Base-by-base conservation (phyloP, 2,329 filamentous ascomycete genomes). In the Colletotrichum liaoningense region DNA sequence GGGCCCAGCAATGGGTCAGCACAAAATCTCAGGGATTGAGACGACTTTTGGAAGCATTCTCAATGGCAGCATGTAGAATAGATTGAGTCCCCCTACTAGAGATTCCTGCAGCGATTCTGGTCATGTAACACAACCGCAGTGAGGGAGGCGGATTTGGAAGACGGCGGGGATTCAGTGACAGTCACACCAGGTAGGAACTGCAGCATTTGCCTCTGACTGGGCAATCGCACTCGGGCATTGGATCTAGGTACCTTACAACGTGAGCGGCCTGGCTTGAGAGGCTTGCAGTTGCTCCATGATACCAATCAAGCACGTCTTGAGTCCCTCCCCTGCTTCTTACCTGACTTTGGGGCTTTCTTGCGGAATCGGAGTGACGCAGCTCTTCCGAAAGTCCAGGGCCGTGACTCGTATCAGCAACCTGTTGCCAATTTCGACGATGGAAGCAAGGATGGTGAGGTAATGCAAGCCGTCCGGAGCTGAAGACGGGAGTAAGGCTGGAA, bases 321-420 rank as follows among this genome's bases (percentile, higher is more conserved):
- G 9, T 35, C 33, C 33, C 33, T 35, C 33, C 11, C 4, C 63
- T 7, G 52, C 14, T 42, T 56, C 26, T 33, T 24, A 49, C 9
- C 8, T 33, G 30, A 33, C 33, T 55, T 26, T 19, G 49, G 3
- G 16, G 11, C 9, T 55, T 8, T 42, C 33, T 30, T 42, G 42
- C 9, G 42, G 42, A 49, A 16, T 60, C 42, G 46, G 12, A 56
- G 46, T 67, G 68, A 71, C 63, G 63, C 68, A 71, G 33, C 42
- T 22, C 11, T 24, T 26, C 33, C 16, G 11, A 63, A 12, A 22
- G 24, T 33, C 57, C 33, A 22, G 63, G 68, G 30, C 28, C 35
- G 55, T 55, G 63, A 67, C 56, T 71, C 63, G 52, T 54, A 69
- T 9, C 42, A n/a, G 42, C 19, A 22, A 35, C 5, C 38, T 12